phyloP scores from a whole-genome alignment of 2,329 filamentous ascomycete species.

The Rhexocercosporidium sp. region DNA sequence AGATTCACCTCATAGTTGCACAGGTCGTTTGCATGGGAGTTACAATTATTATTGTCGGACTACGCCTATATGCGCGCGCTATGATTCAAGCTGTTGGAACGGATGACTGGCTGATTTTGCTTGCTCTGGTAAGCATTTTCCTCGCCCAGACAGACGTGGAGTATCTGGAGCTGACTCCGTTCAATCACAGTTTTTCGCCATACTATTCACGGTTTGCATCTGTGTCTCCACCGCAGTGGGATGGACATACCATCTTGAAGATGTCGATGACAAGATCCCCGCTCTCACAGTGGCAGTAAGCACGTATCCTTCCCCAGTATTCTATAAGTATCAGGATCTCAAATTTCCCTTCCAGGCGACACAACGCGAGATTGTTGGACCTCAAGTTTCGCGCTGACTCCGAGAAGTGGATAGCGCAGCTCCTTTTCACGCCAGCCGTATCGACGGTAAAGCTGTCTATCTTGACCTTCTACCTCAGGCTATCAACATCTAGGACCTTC shows the following conservation, averaged over 20 bases:
- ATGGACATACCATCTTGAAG: constrained; percentile 14
- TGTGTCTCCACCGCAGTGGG: neutral
- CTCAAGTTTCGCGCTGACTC: neutral
- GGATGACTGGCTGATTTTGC: constrained; percentile 13
- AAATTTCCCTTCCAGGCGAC: too few relatives aligned
- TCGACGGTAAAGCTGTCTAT: constrained; percentile 24
- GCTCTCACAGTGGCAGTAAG: neutral
- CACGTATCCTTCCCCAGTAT: too few relatives aligned
- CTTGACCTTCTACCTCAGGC: constrained; percentile 27
- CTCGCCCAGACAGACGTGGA: neutral
- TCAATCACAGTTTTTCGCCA: constrained; percentile 2
- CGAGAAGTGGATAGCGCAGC: neutral
- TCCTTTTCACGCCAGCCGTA: constrained; percentile 10
- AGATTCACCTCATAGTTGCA: constrained; percentile 8
- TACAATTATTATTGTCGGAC: neutral
- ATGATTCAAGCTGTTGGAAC: constrained; percentile 7
- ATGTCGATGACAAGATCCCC: neutral
- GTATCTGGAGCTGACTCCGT: neutral
- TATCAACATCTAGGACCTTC: constrained; percentile 17
- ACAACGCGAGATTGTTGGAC: too few relatives aligned
- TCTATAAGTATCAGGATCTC: too few relatives aligned
- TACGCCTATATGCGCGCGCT: neutral
- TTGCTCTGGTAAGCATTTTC: neutral
- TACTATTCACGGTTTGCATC: neutral
- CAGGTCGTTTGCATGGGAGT: neutral